These are phyloP conservation scores for Malus asiatica DNA, from an alignment of 306 rosid species.

Conservation along the genomic window DNA sequence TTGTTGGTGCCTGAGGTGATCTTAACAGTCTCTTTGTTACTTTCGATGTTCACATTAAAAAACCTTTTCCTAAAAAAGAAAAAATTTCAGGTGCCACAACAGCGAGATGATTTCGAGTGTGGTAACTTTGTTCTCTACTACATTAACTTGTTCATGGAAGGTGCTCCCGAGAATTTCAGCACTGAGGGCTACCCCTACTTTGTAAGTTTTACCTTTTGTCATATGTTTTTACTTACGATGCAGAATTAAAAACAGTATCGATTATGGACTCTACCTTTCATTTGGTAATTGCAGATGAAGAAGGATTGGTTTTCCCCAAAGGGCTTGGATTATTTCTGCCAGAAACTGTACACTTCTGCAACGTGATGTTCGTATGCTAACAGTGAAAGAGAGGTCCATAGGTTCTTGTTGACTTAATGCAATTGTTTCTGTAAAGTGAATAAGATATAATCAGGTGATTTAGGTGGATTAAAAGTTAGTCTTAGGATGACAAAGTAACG, in stretches of 20 bases:
- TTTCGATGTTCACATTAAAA: neutral
- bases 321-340: slow-evolving; percentile 37
- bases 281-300: slow-evolving; percentile 56
- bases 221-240: neutral
- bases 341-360: slow-evolving; percentile 19
- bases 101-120: slow-evolving; percentile 61
- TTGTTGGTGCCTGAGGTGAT: slow-evolving; percentile 55
- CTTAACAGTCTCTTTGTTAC: neutral
- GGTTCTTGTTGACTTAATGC: neutral
- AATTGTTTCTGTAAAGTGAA: neutral
- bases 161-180: slow-evolving; percentile 57
- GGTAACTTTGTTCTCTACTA: slow-evolving; percentile 72
- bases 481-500: neutral
- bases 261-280: slow-evolving; percentile 1
- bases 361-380: neutral
- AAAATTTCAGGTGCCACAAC: slow-evolving; percentile 65
- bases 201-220: slow-evolving; percentile 33
- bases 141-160: slow-evolving; percentile 48
- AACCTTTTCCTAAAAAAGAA: neutral
- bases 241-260: neutral
- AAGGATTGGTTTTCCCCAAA: slow-evolving; percentile 52
- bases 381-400: neutral
- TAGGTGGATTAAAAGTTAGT: neutral
- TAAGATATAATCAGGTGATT: neutral
- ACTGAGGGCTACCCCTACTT: slow-evolving; percentile 56